A percentile compares a stretch with the other conserved stretches of the same genome.
Conservation (phyloP, 768 basidiomycete species). For the Xanthoconium stramineum region DNA sequence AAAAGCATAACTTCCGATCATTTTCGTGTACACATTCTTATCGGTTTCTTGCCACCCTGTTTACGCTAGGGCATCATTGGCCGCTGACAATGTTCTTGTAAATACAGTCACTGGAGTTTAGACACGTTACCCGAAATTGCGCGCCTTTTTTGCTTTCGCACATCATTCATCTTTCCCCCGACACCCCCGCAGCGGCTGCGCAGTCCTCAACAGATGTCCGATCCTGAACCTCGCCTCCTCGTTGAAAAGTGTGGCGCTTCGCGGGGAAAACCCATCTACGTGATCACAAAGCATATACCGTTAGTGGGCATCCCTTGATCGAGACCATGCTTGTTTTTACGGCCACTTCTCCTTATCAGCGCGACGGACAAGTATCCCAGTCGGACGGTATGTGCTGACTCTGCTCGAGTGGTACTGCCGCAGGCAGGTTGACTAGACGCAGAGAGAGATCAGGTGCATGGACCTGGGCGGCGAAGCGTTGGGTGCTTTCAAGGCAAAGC, state of each 20-base stretch:
- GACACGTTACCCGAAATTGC: slow-evolving; percentile 26
- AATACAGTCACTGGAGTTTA: slow-evolving; percentile 23
- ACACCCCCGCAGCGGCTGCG: slow-evolving; percentile 7
- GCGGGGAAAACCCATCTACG: slow-evolving; percentile 41
- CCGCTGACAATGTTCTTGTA: slow-evolving; percentile 29
- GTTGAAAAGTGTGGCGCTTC: slow-evolving; percentile 42
- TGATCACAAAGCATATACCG: slow-evolving; percentile 42
- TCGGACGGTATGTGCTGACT: slow-evolving; percentile 30
- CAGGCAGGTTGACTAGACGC: slow-evolving; percentile 12
- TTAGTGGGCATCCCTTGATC: slow-evolving; percentile 27
- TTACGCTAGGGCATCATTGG: slow-evolving; percentile 25
- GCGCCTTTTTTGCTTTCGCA: slow-evolving; percentile 26
- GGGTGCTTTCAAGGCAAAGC: slow-evolving; percentile 39
- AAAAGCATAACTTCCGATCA: slow-evolving; percentile 18
- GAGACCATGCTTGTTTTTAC: slow-evolving; percentile 16
- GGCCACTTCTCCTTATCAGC: slow-evolving; percentile 15
- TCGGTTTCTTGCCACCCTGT: slow-evolving; percentile 24
- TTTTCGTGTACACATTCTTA: slow-evolving; percentile 33
- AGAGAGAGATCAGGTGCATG: slow-evolving; percentile 45
- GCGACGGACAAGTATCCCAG: slow-evolving; percentile 31
- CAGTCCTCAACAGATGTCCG: slow-evolving; percentile 20
- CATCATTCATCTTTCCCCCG: slow-evolving; percentile 19
- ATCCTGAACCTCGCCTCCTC: slow-evolving; percentile 35
- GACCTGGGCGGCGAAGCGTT: slow-evolving; percentile 39
- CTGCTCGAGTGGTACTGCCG: neutral